phyloP scores from a whole-genome alignment of 805 yeast species.

The Kregervanrija fluxuum region DNA sequence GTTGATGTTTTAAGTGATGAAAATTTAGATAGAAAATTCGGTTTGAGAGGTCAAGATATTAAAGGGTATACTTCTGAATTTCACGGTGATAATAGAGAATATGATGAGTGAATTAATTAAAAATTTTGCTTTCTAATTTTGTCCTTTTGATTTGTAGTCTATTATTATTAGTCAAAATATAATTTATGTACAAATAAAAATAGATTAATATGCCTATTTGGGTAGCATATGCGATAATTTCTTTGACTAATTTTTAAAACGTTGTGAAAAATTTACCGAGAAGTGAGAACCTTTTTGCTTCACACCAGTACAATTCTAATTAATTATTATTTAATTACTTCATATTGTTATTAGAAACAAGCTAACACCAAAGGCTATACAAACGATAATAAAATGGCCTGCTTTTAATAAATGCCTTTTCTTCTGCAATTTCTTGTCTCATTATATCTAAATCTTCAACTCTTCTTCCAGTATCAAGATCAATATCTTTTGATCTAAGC shows the following conservation, averaged over 20 bases:
- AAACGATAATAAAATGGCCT: conserved; percentile 37
- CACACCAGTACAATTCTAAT: too few species aligned
- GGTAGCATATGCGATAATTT: too few species aligned
- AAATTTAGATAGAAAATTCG: conserved; percentile 20
- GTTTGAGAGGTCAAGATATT: conserved; percentile 28
- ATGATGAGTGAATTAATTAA: neutral
- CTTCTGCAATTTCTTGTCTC: conserved; percentile 43
- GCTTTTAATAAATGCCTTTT: conserved; percentile 34
- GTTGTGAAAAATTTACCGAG: too few species aligned
- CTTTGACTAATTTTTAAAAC: too few species aligned
- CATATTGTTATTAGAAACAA: too few species aligned
- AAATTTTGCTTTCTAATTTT: neutral
- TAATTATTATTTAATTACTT: too few species aligned
- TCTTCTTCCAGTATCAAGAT: conserved; percentile 52
- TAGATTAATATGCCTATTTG: neutral
- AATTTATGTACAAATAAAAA: neutral
- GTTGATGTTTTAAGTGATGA: conserved; percentile 19
- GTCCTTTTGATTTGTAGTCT: neutral
- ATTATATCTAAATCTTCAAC: conserved; percentile 44
- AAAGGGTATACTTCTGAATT: conserved; percentile 23
- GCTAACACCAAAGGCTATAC: conserved; percentile 44
- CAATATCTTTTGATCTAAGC: conserved; percentile 40
- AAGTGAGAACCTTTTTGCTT: neutral
- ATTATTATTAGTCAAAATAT: neutral
- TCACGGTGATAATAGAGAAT: conserved; percentile 2